Conservation (phyloP, 1,284 basidiomycete genomes). For the Taiwanofungus camphoratus region DNA sequence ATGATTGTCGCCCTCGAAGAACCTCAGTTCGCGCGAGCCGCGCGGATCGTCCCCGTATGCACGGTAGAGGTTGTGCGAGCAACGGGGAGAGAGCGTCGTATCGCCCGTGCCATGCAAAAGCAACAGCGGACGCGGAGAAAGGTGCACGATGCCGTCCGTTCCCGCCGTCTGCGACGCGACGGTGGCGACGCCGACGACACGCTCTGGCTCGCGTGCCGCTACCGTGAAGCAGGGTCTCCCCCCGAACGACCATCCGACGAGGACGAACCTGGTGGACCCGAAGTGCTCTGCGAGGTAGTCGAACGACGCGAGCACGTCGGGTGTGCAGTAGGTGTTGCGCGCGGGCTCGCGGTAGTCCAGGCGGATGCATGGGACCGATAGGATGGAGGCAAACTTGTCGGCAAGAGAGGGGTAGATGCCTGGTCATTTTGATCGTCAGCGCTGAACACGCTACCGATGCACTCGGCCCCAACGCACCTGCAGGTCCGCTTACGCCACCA, state of each 20-base stretch:
- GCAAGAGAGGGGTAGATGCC: slow-evolving; percentile 3
- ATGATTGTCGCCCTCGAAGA: slow-evolving; percentile 7
- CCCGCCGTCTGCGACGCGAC: neutral
- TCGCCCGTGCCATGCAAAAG: neutral
- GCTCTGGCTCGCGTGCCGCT: neutral
- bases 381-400: slow-evolving; percentile 3
- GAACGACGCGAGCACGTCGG: slow-evolving; percentile 3
- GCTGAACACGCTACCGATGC: neutral
- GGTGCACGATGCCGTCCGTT: slow-evolving; percentile 2
- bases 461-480: neutral
- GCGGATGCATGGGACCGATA: neutral
- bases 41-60: neutral
- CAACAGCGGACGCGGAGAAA: slow-evolving; percentile 1
- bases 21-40: neutral
- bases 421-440: neutral
- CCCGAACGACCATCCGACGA: slow-evolving; percentile 6
- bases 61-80: neutral
- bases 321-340: slow-evolving; percentile 6
- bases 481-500: neutral
- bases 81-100: neutral
- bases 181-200: neutral
- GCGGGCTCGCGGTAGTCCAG: slow-evolving; percentile 4
- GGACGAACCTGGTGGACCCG: slow-evolving; percentile 3
- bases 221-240: slow-evolving; percentile 2
- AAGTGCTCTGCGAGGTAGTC: neutral